Conservation (phyloP, 1,284 basidiomycete species). For the Blastosporella zonata region DNA sequence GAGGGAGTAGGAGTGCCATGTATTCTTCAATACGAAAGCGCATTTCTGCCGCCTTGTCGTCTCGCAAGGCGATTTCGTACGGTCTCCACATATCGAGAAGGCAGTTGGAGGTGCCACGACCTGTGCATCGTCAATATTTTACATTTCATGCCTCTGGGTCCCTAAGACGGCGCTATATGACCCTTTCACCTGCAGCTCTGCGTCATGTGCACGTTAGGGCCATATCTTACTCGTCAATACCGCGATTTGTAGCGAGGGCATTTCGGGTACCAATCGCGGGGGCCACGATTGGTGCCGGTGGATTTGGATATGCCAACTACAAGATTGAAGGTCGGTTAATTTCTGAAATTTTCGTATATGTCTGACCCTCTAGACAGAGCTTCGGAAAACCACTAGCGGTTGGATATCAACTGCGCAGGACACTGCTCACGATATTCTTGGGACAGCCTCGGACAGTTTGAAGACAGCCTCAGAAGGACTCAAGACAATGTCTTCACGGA, state of each 20-base stretch:
- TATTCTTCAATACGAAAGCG: slow-evolving; percentile 43
- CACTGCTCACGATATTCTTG: slow-evolving; percentile 63
- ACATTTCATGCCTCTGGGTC: slow-evolving; percentile 50
- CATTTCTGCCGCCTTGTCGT: slow-evolving; percentile 32
- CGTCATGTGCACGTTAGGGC: slow-evolving; percentile 70
- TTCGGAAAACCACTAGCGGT: slow-evolving; percentile 61
- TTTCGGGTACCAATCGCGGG: slow-evolving; percentile 85
- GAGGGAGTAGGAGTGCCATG: slow-evolving; percentile 30
- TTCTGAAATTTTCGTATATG: neutral
- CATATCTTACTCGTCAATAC: slow-evolving; percentile 81
- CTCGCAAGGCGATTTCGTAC: slow-evolving; percentile 53
- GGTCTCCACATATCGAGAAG: slow-evolving; percentile 39
- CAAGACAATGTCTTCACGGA: slow-evolving; percentile 53
- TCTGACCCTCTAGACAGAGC: slow-evolving; percentile 44
- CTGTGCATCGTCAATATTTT: slow-evolving; percentile 53
- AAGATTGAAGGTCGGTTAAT: slow-evolving; percentile 79
- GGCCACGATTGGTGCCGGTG: slow-evolving; percentile 85
- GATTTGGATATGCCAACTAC: slow-evolving; percentile 89
- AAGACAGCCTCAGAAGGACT: slow-evolving; percentile 65
- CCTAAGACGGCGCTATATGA: slow-evolving; percentile 44
- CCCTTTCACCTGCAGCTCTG: slow-evolving; percentile 40
- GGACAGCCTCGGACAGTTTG: slow-evolving; percentile 64
- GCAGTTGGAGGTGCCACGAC: slow-evolving; percentile 35
- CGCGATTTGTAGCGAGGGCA: slow-evolving; percentile 77
- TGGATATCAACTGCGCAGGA: slow-evolving; percentile 69